Evolutionary conservation across 2,329 filamentous ascomycete genomes (phyloP), one percentile per base, ranked within the genome.

Genomic region (Sarocladium oryzae): DNA sequence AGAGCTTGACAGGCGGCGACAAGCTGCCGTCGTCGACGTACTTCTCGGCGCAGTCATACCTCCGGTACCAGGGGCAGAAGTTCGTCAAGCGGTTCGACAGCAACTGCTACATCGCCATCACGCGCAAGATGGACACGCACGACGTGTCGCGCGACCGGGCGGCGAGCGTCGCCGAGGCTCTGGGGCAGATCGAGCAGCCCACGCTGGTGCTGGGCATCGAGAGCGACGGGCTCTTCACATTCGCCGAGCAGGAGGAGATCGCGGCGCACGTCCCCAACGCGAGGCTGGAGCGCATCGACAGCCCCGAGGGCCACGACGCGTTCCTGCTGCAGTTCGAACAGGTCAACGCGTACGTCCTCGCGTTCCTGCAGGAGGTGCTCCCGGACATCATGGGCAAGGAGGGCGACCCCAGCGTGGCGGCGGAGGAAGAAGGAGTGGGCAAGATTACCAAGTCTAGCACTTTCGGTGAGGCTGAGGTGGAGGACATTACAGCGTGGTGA

Each of bases 91-190:
- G 93, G 9, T 99, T 97, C 67, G 93, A 99, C 68, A 89, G 90
- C 61, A 99, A 99, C 68, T 99, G 93, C 72, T 99, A 99, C 72
- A 97, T 99, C 59, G 91, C 93, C 58, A 96, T 99, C 69, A 97
- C 93, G 4, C 86, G 93, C 61, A 99, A 99, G 69, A 81, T 99
- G 15, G 93, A 99, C 66, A 97, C 93, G 0, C 93, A 99, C 68
- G 93, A 99, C 65, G 83, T 99, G 23, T 95, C 90, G 13, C 82
- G 91, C 37, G 81, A 85, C 63, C 85, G 92, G 4, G 71, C 82
- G n/a, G 60, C 71, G 36, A 74, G 78, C 23, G 83, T 95, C 28
- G 77, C 80, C 23, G 82, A 89, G 53, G 92, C 92, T 0, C 76
- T 99, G 3, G 81, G 80, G 1, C 71, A 88, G 64, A 93, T 99